Conservation (phyloP, 371 early-diverging fungal genomes). For the Mortierella sp. region DNA sequence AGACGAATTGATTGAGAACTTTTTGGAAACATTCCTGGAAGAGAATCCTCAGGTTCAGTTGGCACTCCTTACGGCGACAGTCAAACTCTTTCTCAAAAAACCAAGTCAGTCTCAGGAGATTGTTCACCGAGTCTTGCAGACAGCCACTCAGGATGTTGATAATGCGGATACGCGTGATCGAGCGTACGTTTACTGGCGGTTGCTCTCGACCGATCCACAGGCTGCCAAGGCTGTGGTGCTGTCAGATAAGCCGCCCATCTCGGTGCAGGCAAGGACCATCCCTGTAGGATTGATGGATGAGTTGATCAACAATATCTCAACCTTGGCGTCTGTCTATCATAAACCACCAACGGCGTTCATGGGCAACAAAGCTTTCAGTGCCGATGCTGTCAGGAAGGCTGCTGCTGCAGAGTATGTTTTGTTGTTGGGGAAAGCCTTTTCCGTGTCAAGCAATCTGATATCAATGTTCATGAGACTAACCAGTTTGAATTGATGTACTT, state of each 20-base stretch:
- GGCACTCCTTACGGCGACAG: slow-evolving; percentile 93
- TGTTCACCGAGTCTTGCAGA: slow-evolving; percentile 91
- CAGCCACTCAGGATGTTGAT: slow-evolving; percentile 92
- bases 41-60: slow-evolving; percentile 88
- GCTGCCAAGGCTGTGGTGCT: slow-evolving; percentile 81
- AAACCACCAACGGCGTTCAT: slow-evolving; percentile 87
- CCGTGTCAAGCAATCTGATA: no score
- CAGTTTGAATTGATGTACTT: no score
- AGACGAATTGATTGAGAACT: slow-evolving; percentile 80
- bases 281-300: slow-evolving; percentile 81
- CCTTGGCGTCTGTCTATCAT: slow-evolving; percentile 93
- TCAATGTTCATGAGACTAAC: no score
- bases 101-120: slow-evolving; percentile 90
- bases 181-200: slow-evolving; percentile 97
- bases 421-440: no score
- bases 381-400: slow-evolving; percentile 64
- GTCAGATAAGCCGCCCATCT: slow-evolving; percentile 93
- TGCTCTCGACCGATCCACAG: slow-evolving; percentile 91
- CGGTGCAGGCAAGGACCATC: slow-evolving; percentile 68
- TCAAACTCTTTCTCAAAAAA: slow-evolving; percentile 93
- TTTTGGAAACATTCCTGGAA: slow-evolving; percentile 78
- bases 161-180: slow-evolving; percentile 98
- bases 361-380: slow-evolving; percentile 70
- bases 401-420: slow-evolving; percentile 9
- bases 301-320: slow-evolving; percentile 86